These are phyloP conservation scores for Psophocarpus tetragonolobus DNA, from an alignment of 306 rosid species.

Conservation along the genomic window DNA sequence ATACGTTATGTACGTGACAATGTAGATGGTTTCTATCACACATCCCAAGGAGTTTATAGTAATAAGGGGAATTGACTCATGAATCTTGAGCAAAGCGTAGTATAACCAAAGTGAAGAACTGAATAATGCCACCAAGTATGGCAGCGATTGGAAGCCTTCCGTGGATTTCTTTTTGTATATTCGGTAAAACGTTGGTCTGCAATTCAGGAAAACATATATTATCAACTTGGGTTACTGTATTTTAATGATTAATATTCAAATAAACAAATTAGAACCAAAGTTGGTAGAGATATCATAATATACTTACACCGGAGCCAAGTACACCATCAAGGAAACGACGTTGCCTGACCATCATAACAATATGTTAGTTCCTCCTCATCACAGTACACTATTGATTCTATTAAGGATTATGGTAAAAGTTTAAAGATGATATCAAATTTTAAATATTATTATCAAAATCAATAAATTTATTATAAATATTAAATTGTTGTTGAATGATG, in stretches of 20 bases:
- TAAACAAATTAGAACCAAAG: too few species aligned
- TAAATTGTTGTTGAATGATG: too few species aligned
- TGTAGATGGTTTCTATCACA: slow-evolving; percentile 56
- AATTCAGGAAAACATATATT: neutral
- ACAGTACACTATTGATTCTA: neutral
- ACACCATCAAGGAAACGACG: slow-evolving; percentile 66
- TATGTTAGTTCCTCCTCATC: neutral
- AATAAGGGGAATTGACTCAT: slow-evolving; percentile 46
- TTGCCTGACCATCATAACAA: slow-evolving; percentile 51
- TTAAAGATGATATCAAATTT: too few species aligned
- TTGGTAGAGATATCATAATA: neutral
- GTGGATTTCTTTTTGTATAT: slow-evolving; percentile 70
- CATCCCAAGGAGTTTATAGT: slow-evolving; percentile 74
- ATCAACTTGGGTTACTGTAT: neutral
- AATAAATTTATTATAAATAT: too few species aligned
- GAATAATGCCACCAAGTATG: slow-evolving; percentile 75
- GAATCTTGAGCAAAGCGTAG: slow-evolving; percentile 53
- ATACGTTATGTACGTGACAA: slow-evolving; percentile 48
- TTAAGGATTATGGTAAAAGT: neutral
- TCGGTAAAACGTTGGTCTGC: slow-evolving; percentile 67
- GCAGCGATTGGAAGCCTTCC: slow-evolving; percentile 65
- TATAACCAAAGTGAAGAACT: slow-evolving; percentile 73
- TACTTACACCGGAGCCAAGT: slow-evolving; percentile 86
- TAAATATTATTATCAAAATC: too few species aligned
- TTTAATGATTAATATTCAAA: too few species aligned